Evolutionary conservation across 768 basidiomycete genomes (phyloP).

Genomic region (Lanmaoa rubissima): DNA sequence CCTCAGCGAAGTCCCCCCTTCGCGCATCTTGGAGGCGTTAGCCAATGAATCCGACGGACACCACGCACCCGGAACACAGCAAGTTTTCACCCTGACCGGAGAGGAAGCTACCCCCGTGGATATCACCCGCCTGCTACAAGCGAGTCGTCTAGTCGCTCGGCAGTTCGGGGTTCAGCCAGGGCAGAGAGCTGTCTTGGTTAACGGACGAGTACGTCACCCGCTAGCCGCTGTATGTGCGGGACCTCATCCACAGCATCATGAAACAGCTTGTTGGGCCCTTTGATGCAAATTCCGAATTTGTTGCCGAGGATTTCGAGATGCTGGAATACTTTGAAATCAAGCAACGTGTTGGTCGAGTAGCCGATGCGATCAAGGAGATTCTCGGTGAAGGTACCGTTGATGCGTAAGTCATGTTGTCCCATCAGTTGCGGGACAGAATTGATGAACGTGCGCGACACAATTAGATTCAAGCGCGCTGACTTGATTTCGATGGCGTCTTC

Average conservation of each 20-base stretch:
- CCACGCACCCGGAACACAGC: slow-evolving; percentile 33
- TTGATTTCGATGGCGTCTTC: slow-evolving; percentile 67
- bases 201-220: slow-evolving; percentile 69
- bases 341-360: slow-evolving; percentile 67
- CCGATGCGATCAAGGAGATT: slow-evolving; percentile 60
- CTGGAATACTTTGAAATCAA: slow-evolving; percentile 73
- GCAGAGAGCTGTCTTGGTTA: slow-evolving; percentile 64
- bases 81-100: slow-evolving; percentile 33
- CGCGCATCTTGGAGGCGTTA: slow-evolving; percentile 17
- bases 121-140: slow-evolving; percentile 37
- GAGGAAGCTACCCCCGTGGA: slow-evolving; percentile 29
- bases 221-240: not conserved
- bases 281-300: slow-evolving; percentile 49
- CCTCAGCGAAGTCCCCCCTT: slow-evolving; percentile 32
- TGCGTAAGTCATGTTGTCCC: slow-evolving; percentile 35
- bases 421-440: not conserved
- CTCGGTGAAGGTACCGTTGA: slow-evolving; percentile 40
- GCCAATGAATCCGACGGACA: slow-evolving; percentile 7
- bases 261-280: slow-evolving; percentile 78
- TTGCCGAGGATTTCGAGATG: slow-evolving; percentile 65
- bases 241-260: slow-evolving; percentile 3
- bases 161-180: slow-evolving; percentile 61
- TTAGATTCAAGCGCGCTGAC: slow-evolving; percentile 55
- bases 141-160: slow-evolving; percentile 48
- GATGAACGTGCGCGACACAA: not conserved